A percentile compares a stretch with the other conserved stretches of the same genome.
Evolutionary conservation across 2,329 filamentous ascomycete species (phyloP).

Genomic region (Hypoxylon sp.): DNA sequence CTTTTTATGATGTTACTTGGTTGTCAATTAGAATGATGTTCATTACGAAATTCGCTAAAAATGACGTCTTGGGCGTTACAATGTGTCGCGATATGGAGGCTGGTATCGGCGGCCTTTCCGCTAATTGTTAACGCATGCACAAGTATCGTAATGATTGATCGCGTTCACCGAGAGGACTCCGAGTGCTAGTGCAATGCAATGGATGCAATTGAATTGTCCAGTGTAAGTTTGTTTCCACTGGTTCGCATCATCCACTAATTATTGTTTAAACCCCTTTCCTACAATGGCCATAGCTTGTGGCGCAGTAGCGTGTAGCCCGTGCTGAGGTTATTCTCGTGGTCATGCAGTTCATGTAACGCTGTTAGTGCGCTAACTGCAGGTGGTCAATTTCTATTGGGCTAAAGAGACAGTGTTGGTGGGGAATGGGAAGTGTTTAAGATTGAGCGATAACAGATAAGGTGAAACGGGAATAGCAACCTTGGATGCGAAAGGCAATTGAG

Average conservation of each 20-base stretch:
- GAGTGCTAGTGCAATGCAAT: too few relatives aligned
- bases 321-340: conserved; percentile 5
- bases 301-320: conserved; percentile 24
- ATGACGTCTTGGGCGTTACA: conserved; percentile 17
- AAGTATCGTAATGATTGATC: conserved; percentile 22
- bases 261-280: conserved; percentile 28
- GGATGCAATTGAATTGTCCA: too few relatives aligned
- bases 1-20: too few relatives aligned
- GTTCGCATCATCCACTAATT: conserved; percentile 1
- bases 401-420: not conserved
- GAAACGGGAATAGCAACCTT: conserved; percentile 5
- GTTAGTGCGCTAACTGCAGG: conserved; percentile 31
- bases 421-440: conserved; percentile 1
- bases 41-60: not conserved
- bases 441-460: conserved; percentile 29
- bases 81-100: conserved; percentile 11
- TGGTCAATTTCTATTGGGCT: too few relatives aligned
- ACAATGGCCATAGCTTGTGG: conserved; percentile 29
- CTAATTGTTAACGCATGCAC: conserved; percentile 8
- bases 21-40: conserved; percentile 5
- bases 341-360: conserved; percentile 9
- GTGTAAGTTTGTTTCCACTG: too few relatives aligned
- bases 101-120: conserved; percentile 21
- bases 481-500: conserved; percentile 30
- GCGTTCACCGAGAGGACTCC: conserved; percentile 37